Evolutionary conservation across 1,284 basidiomycete species (phyloP).

Genomic region (Moesziomyces sp.): DNA sequence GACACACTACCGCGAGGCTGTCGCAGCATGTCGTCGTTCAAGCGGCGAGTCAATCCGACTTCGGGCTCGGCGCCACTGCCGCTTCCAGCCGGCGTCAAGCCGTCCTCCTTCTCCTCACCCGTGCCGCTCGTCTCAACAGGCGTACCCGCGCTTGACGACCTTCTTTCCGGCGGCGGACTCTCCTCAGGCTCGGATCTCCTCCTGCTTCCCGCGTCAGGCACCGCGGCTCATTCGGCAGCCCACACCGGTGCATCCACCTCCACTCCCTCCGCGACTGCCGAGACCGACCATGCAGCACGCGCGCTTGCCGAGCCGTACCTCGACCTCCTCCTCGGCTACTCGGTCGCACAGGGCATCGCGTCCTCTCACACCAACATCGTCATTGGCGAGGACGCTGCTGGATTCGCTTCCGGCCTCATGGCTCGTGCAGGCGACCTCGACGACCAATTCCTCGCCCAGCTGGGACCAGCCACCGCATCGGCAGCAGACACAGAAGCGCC

Average conservation of each 20-base stretch:
- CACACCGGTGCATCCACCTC: constrained; percentile 71
- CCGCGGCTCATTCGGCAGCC: constrained; percentile 42
- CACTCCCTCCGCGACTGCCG: constrained; percentile 76
- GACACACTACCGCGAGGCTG: too few relatives aligned
- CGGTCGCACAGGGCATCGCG: constrained; percentile 83
- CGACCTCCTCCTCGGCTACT: constrained; percentile 87
- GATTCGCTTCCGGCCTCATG: constrained; percentile 63
- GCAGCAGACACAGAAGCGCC: constrained; percentile 11
- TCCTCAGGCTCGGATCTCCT: constrained; percentile 81
- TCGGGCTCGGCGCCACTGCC: constrained; percentile 66
- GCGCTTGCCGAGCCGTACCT: constrained; percentile 75
- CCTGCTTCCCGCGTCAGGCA: constrained; percentile 70
- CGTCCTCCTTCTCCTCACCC: constrained; percentile 75
- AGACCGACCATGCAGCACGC: constrained; percentile 39
- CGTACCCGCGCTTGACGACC: constrained; percentile 92
- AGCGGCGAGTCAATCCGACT: constrained; percentile 72
- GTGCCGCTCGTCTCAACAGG: constrained; percentile 83
- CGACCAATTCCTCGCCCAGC: constrained; percentile 22
- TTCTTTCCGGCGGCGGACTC: constrained; percentile 86
- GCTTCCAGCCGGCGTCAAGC: constrained; percentile 74
- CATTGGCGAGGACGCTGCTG: constrained; percentile 71
- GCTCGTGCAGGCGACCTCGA: constrained; percentile 48
- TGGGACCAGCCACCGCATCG: constrained; percentile 4
- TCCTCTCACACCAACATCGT: constrained; percentile 78
- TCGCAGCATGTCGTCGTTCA: constrained; percentile 77